These are phyloP conservation scores for Margaritispora aquatica DNA, from an alignment of 495 filamentous ascomycete species.

Conservation along the genomic window DNA sequence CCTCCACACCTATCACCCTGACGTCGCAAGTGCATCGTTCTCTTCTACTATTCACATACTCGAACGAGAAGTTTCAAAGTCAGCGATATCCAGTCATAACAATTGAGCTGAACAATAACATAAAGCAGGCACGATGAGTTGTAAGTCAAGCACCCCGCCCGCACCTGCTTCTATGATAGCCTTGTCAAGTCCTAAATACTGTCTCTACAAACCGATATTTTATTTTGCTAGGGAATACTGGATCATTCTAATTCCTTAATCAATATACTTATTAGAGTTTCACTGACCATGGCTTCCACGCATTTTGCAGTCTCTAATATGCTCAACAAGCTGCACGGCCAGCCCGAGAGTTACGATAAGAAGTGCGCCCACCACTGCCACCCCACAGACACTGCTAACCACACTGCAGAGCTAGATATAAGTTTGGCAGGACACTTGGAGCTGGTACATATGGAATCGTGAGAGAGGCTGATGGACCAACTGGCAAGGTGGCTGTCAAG, in stretches of 20 bases:
- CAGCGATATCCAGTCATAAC: neutral
- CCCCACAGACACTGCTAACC: constrained; percentile 2
- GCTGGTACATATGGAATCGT: constrained; percentile 99
- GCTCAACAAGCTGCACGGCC: constrained; percentile 95
- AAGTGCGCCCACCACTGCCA: constrained; percentile 50
- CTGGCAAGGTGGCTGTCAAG: constrained; percentile 91
- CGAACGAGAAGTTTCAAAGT: neutral
- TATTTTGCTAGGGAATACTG: neutral
- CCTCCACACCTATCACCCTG: neutral
- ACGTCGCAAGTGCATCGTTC: neutral
- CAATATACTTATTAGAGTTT: neutral
- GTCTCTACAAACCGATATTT: neutral
- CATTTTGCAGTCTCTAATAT: constrained; percentile 41
- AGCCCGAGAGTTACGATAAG: constrained; percentile 97
- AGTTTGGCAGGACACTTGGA: constrained; percentile 87
- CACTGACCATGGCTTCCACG: constrained; percentile 8
- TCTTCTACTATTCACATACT: neutral
- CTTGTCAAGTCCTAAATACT: neutral
- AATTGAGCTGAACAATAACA: constrained; percentile 8
- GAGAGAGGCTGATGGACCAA: constrained; percentile 78
- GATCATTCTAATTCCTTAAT: constrained; percentile 1
- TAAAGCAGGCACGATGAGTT: constrained; percentile 37
- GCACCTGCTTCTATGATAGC: constrained; percentile 2
- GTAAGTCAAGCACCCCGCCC: constrained; percentile 31
- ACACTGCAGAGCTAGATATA: constrained; percentile 65